These are phyloP conservation scores for Paulownia fortunei DNA, from an alignment of 257 asterid genomes.

Conservation along the genomic window DNA sequence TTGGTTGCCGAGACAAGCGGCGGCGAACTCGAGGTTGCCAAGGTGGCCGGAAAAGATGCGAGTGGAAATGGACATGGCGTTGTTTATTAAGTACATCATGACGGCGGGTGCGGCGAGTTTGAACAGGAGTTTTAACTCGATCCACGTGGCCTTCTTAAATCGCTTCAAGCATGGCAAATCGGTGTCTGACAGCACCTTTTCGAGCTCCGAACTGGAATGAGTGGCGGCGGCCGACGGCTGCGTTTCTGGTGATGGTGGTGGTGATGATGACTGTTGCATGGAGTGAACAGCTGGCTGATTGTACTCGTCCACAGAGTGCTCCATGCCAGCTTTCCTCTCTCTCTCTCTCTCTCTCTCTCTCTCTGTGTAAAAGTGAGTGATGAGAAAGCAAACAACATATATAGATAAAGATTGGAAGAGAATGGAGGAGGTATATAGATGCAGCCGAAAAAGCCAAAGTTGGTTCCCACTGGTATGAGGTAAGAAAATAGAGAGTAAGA, in stretches of 20 bases:
- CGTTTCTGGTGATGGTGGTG: neutral
- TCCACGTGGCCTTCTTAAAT: slow-evolving; percentile 46
- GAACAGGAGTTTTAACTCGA: slow-evolving; percentile 53
- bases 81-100: slow-evolving; percentile 53
- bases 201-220: slow-evolving; percentile 45
- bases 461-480: too few species aligned
- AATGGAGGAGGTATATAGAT: too few species aligned
- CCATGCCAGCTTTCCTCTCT: slow-evolving; percentile 26
- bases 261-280: neutral
- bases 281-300: slow-evolving; percentile 5
- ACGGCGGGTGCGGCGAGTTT: slow-evolving; percentile 60
- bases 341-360: neutral
- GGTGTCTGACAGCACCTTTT: slow-evolving; percentile 42
- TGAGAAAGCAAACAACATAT: neutral
- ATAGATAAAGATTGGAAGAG: neutral
- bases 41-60: slow-evolving; percentile 70
- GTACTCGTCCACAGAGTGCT: neutral
- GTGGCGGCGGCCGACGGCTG: slow-evolving; percentile 2
- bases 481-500: too few species aligned
- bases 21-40: slow-evolving; percentile 67
- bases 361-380: neutral
- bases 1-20: slow-evolving; percentile 60
- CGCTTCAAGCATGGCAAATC: slow-evolving; percentile 36
- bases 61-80: slow-evolving; percentile 60
- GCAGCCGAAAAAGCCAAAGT: too few species aligned